phyloP scores from a whole-genome alignment of 139 green algal species.

The Volvox reticuliferus region DNA sequence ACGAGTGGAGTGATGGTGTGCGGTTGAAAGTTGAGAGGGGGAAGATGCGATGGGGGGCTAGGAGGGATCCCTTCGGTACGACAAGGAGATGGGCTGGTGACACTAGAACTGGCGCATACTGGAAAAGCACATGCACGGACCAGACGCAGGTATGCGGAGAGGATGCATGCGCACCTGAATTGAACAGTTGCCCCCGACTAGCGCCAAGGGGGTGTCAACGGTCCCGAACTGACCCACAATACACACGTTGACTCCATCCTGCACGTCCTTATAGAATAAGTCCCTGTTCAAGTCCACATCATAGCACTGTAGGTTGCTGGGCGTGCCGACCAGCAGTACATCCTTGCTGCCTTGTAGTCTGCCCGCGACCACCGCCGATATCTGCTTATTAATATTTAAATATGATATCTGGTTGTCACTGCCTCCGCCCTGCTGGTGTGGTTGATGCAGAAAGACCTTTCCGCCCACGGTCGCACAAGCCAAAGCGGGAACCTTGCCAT shows the following conservation, averaged over 20 bases:
- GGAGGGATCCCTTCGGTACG: no score
- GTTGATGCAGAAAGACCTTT: slow-evolving; percentile 83
- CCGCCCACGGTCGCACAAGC: slow-evolving; percentile 73
- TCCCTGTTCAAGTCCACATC: slow-evolving; percentile 76
- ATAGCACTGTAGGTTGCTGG: slow-evolving; percentile 72
- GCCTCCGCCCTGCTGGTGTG: slow-evolving; percentile 58
- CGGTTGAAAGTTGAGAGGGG: no score
- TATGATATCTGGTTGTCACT: slow-evolving; percentile 64
- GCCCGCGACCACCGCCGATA: slow-evolving; percentile 70
- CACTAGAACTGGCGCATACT: no score
- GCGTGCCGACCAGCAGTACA: slow-evolving; percentile 74
- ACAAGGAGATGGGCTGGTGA: no score
- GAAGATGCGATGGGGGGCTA: no score
- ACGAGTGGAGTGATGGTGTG: no score
- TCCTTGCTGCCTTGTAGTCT: slow-evolving; percentile 56
- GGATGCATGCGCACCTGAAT: slow-evolving; percentile 57
- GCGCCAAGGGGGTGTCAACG: slow-evolving; percentile 52
- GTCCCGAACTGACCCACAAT: slow-evolving; percentile 58
- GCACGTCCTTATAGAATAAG: slow-evolving; percentile 83
- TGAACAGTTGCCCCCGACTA: slow-evolving; percentile 82
- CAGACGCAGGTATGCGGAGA: no score
- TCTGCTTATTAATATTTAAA: slow-evolving; percentile 84
- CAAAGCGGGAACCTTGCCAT: slow-evolving; percentile 67
- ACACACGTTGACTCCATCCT: slow-evolving; percentile 69
- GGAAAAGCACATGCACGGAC: no score